Base-by-base conservation (phyloP, 192 early-diverging fungal species). In the Thamnidium elegans region DNA sequence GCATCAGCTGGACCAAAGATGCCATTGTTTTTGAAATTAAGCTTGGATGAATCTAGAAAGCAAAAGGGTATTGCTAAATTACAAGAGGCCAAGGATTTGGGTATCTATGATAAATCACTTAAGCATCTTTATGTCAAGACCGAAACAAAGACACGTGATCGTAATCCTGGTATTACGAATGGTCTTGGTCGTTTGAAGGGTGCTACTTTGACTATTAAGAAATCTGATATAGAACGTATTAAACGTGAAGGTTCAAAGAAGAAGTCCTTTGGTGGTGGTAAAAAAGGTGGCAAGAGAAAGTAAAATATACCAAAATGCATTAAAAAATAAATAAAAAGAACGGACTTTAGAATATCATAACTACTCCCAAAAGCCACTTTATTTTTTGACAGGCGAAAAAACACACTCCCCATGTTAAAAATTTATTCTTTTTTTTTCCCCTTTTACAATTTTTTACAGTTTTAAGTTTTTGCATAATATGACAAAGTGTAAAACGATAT, bases 401-500 rank as follows among this genome's bases (percentile, higher is more conserved):
- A 9, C 9, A 4, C 36, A 3, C 9, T n/a, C 13, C 31, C 15
- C 5, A 15, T 54, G 30, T 31, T 54, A 13, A 31, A 32, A n/a
- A 8, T 14, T 7, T 7, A 30, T 7, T 54, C 13, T 54, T 4
- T 10, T 4, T 52, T 54, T 15, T 32, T 31, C 15, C 15, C 13
- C 36, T 39, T 39, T 39, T 39, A 39, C 36, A 6, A 9, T 39
- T 39, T 39, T 39, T 39, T 26, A 26, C 26, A 26, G 26, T 26
- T 26, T 3, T 2, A 26, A 26, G 26, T 26, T 9, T 39, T 39
- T 39, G 36, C 36, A 39, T 39, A 39, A 39, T 39, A 39, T 39
- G 36, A 39, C 36, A 39, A 39, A 39, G 36, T 80, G 76, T 63
- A 83, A 83, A 73, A 78, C 72, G 46, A 79, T 89, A 58, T 76